Evolutionary conservation across 1,284 basidiomycete species (phyloP).

Genomic region (Cryptococcus wingfieldii): DNA sequence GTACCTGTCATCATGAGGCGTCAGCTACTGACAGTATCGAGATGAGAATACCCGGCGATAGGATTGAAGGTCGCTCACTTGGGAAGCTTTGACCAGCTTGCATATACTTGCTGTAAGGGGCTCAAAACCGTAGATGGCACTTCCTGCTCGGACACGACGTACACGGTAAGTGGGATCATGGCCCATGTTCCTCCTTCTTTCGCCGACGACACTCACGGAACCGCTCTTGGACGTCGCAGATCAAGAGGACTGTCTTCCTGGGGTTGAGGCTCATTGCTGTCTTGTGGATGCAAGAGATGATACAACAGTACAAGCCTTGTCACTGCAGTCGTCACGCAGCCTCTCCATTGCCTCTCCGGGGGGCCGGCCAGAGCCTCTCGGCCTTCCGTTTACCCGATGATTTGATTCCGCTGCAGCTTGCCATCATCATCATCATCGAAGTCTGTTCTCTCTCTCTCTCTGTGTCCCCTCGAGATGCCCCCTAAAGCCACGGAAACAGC

Average conservation of each 20-base stretch:
- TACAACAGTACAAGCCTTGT: not conserved
- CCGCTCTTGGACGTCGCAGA: slow-evolving; percentile 73
- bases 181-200: not conserved
- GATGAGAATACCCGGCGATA: too few species aligned
- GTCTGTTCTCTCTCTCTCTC: too few species aligned
- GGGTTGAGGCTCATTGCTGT: not conserved
- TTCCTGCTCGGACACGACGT: slow-evolving; percentile 13
- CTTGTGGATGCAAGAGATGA: not conserved
- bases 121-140: slow-evolving; percentile 62
- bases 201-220: slow-evolving; percentile 57
- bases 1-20: not conserved
- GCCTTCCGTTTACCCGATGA: not conserved
- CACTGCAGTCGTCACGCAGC: not conserved
- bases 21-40: not conserved
- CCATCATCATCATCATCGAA: too few species aligned
- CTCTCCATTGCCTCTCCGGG: too few species aligned
- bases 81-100: slow-evolving; percentile 73
- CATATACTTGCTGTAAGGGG: slow-evolving; percentile 62
- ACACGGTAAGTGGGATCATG: not conserved
- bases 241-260: slow-evolving; percentile 59
- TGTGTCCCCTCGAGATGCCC: slow-evolving; percentile 11
- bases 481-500: slow-evolving; percentile 8
- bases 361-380: too few species aligned
- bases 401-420: too few species aligned
- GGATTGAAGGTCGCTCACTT: slow-evolving; percentile 50